Evolutionary conservation across 441 rosid genomes (phyloP).

Genomic region (Gossypium schwendimanii): DNA sequence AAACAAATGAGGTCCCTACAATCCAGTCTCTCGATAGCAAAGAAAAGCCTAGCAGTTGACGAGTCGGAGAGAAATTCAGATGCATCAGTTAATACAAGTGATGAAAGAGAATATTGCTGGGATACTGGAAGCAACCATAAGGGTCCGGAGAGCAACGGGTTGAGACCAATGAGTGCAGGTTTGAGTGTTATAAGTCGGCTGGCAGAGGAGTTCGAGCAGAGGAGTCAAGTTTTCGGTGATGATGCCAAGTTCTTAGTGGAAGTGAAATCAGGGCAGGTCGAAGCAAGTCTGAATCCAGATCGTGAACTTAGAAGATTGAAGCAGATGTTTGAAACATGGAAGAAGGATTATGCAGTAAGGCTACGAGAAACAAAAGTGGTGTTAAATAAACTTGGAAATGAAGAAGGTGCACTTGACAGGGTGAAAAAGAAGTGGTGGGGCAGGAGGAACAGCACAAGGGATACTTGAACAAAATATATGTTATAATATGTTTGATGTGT

Average conservation of each 20-base stretch:
- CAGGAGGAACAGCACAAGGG: constrained; percentile 84
- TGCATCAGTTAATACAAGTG: constrained; percentile 79
- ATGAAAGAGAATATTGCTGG: constrained; percentile 59
- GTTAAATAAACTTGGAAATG: constrained; percentile 76
- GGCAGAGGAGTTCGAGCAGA: constrained; percentile 94
- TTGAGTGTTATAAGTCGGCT: constrained; percentile 77
- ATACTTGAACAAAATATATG: constrained; percentile 18
- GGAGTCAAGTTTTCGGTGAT: constrained; percentile 94
- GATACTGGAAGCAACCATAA: constrained; percentile 54
- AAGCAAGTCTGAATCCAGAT: constrained; percentile 88
- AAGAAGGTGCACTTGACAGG: constrained; percentile 61
- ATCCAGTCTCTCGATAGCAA: constrained; percentile 93
- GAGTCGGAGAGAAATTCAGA: constrained; percentile 84
- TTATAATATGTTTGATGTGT: background rate
- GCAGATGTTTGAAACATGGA: constrained; percentile 97
- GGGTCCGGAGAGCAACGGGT: constrained; percentile 60
- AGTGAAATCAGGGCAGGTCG: constrained; percentile 93
- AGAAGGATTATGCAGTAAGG: constrained; percentile 81
- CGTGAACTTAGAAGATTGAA: constrained; percentile 80
- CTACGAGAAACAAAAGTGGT: constrained; percentile 80
- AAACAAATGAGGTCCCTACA: constrained; percentile 97
- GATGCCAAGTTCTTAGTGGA: constrained; percentile 96
- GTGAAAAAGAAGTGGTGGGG: constrained; percentile 97
- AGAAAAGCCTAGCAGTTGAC: constrained; percentile 85
- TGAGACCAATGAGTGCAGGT: constrained; percentile 76